phyloP scores from a whole-genome alignment of 768 basidiomycete genomes.

The Xerocomus spinulosus region DNA sequence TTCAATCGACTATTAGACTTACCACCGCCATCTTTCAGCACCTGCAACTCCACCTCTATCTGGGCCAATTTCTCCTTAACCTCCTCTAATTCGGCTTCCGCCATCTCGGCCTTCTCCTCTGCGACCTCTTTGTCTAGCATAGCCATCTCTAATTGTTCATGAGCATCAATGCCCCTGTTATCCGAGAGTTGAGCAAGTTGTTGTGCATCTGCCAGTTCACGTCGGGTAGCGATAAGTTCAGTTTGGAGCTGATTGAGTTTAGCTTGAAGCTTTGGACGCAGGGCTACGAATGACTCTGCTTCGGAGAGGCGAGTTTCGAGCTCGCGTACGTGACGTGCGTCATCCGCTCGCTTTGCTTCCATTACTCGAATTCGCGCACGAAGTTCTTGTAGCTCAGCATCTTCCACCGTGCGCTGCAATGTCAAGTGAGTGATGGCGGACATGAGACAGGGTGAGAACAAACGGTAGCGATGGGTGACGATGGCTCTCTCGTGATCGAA shows the following conservation, averaged over 20 bases:
- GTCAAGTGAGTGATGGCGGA: constrained; percentile 8
- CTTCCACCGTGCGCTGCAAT: constrained; percentile 38
- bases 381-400: constrained; percentile 71
- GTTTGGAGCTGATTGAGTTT: constrained; percentile 79
- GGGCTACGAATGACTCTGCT: constrained; percentile 75
- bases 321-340: constrained; percentile 76
- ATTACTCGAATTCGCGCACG: constrained; percentile 79
- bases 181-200: constrained; percentile 73
- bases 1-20: constrained; percentile 1
- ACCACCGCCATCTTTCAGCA: constrained; percentile 59
- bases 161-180: constrained; percentile 64
- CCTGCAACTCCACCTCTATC: constrained; percentile 77
- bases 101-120: constrained; percentile 83
- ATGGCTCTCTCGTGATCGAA: constrained; percentile 25
- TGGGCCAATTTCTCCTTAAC: constrained; percentile 73
- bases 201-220: constrained; percentile 71
- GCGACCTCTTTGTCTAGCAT: constrained; percentile 96
- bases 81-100: constrained; percentile 73
- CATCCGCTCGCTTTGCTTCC: constrained; percentile 84
- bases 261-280: constrained; percentile 87
- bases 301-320: constrained; percentile 83
- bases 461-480: constrained; percentile 24
- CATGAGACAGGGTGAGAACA: constrained; percentile 1
- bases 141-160: constrained; percentile 91
- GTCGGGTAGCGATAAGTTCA: constrained; percentile 70